Conservation (phyloP, 2,329 filamentous ascomycete genomes). For the Pseudogymnoascus sp. region DNA sequence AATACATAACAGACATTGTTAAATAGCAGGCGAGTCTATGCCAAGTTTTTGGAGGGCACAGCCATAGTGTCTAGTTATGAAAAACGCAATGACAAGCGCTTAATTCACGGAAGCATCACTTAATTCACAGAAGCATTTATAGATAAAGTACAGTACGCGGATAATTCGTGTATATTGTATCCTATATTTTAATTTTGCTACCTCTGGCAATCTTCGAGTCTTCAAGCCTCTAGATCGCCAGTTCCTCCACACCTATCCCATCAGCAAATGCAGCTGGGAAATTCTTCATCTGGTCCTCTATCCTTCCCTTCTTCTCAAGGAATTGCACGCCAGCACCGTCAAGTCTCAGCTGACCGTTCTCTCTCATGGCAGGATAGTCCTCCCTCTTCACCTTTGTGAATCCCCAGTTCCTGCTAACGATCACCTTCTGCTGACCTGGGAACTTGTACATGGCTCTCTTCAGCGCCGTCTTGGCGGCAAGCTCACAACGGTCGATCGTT, state of each 20-base stretch:
- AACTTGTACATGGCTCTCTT: constrained; percentile 99
- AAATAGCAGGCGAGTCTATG: neutral
- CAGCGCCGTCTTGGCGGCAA: constrained; percentile 53
- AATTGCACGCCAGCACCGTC: constrained; percentile 99
- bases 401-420: constrained; percentile 99
- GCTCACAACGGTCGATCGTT: constrained; percentile 82
- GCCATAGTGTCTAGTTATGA: neutral
- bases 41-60: neutral
- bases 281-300: constrained; percentile 80
- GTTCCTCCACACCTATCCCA: neutral
- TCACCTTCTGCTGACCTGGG: constrained; percentile 99
- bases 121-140: neutral
- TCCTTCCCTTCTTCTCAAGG: constrained; percentile 83
- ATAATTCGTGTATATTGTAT: neutral
- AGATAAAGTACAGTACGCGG: neutral
- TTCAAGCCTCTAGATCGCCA: neutral
- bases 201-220: constrained; percentile 1
- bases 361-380: constrained; percentile 94
- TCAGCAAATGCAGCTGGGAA: constrained; percentile 84
- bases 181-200: constrained; percentile 5
- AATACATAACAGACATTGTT: neutral
- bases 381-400: constrained; percentile 98
- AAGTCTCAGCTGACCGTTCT: constrained; percentile 85
- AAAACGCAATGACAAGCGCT: neutral
- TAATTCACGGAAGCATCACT: neutral